Percentiles rank a stretch among this genome's conserved stretches.
Evolutionary conservation across 2,329 filamentous ascomycete species (phyloP).

Genomic region (Colletotrichum higginsianum): DNA sequence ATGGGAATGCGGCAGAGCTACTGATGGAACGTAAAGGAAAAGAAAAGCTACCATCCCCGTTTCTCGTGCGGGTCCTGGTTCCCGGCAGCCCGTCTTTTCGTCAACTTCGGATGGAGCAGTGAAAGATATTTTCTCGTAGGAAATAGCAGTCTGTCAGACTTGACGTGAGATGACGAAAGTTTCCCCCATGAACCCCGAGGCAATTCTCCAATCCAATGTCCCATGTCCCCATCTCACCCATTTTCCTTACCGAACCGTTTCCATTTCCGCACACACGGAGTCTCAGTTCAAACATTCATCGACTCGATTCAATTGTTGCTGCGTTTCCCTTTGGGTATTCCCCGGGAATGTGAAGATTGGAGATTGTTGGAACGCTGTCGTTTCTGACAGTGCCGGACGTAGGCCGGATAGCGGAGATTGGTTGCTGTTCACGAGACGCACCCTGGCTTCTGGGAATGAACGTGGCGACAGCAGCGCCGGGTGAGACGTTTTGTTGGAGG

Average conservation of each 20-base stretch:
- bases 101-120: background rate
- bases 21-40: background rate
- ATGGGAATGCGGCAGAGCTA: background rate
- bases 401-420: constrained; percentile 45
- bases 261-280: background rate
- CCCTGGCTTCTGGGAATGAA: background rate
- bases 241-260: background rate
- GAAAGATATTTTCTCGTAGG: background rate
- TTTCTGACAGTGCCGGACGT: constrained; percentile 49
- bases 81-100: background rate
- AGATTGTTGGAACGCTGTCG: constrained; percentile 69
- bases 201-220: background rate
- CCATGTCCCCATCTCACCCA: background rate
- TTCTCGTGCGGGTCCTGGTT: background rate
- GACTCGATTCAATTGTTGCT: constrained; percentile 5
- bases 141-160: background rate
- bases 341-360: constrained; percentile 79
- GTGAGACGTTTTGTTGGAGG: background rate
- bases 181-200: background rate
- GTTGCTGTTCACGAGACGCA: constrained; percentile 19
- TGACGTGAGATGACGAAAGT: background rate
- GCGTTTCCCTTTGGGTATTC: constrained; percentile 67
- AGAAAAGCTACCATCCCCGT: background rate
- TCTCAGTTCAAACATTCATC: background rate
- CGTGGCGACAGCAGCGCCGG: background rate